phyloP scores from a whole-genome alignment of 2,329 filamentous ascomycete genomes.

The Talaromyces sp. region DNA sequence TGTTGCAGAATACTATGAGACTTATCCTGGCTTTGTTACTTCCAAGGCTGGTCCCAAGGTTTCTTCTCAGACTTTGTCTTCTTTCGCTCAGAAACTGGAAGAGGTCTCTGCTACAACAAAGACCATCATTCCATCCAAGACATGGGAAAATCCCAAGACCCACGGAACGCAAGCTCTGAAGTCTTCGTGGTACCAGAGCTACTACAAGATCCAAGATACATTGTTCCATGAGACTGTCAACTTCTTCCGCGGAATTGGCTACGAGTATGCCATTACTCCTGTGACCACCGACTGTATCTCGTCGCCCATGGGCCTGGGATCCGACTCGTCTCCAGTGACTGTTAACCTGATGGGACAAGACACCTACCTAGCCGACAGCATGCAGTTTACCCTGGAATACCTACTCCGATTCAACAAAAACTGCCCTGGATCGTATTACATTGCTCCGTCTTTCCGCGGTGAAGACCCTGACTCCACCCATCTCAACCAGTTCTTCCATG shows the following conservation, averaged over 20 bases:
- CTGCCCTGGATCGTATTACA: neutral
- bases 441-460: neutral
- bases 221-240: neutral
- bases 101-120: too few species aligned
- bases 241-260: neutral
- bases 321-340: neutral
- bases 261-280: neutral
- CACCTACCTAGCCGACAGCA: neutral
- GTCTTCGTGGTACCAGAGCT: neutral
- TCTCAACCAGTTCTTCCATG: conserved; percentile 2
- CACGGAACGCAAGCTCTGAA: neutral
- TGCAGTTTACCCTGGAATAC: neutral
- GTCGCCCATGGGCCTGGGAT: conserved; percentile 2
- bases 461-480: neutral
- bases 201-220: neutral
- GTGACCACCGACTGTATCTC: neutral
- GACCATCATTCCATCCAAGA: neutral
- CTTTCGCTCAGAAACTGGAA: too few species aligned
- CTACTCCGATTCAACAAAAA: neutral
- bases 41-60: too few species aligned
- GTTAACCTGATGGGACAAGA: neutral
- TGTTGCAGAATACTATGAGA: too few species aligned
- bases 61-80: too few species aligned
- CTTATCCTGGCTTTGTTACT: too few species aligned
- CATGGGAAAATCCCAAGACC: neutral